phyloP scores from a whole-genome alignment of 2,329 filamentous ascomycete species.

The Chaetomium strumarium region DNA sequence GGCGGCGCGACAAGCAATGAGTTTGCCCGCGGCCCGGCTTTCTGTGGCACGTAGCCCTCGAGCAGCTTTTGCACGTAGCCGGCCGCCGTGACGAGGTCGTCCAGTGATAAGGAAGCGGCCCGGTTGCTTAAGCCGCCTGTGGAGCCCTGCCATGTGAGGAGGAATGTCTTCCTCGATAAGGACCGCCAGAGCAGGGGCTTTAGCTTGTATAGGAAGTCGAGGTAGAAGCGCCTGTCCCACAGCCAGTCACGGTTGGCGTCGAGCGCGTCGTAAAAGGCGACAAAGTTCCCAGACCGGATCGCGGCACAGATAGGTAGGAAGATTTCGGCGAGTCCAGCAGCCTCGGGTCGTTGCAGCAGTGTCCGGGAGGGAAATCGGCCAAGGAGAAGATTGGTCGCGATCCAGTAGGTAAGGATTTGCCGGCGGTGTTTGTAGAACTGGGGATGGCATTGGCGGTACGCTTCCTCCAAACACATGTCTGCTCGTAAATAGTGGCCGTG shows the following conservation, averaged over 20 bases:
- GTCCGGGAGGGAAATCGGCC: slow-evolving; percentile 69
- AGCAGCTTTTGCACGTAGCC: slow-evolving; percentile 58
- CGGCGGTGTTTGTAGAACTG: slow-evolving; percentile 66
- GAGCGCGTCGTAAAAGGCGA: slow-evolving; percentile 65
- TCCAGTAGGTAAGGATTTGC: slow-evolving; percentile 75
- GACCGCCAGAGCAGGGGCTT: slow-evolving; percentile 81
- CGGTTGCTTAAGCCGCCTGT: slow-evolving; percentile 31
- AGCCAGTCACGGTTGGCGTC: slow-evolving; percentile 62
- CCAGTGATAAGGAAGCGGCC: slow-evolving; percentile 65
- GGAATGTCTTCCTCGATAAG: slow-evolving; percentile 69
- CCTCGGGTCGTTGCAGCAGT: slow-evolving; percentile 66
- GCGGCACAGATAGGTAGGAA: slow-evolving; percentile 70
- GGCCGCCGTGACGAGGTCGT: slow-evolving; percentile 60
- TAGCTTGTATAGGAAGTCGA: slow-evolving; percentile 70
- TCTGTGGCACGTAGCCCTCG: slow-evolving; percentile 49
- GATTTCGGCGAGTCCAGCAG: slow-evolving; percentile 53
- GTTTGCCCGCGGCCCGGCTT: slow-evolving; percentile 19
- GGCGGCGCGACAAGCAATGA: slow-evolving; percentile 44
- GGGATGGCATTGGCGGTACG: slow-evolving; percentile 64
- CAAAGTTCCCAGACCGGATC: slow-evolving; percentile 68
- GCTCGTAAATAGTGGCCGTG: slow-evolving; percentile 79
- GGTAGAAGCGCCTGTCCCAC: slow-evolving; percentile 65
- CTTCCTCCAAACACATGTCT: slow-evolving; percentile 66
- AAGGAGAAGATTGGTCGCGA: slow-evolving; percentile 75
- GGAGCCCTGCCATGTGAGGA: slow-evolving; percentile 60